Base-by-base conservation (phyloP, 331 rosid species). In the Rosa hybrid region DNA sequence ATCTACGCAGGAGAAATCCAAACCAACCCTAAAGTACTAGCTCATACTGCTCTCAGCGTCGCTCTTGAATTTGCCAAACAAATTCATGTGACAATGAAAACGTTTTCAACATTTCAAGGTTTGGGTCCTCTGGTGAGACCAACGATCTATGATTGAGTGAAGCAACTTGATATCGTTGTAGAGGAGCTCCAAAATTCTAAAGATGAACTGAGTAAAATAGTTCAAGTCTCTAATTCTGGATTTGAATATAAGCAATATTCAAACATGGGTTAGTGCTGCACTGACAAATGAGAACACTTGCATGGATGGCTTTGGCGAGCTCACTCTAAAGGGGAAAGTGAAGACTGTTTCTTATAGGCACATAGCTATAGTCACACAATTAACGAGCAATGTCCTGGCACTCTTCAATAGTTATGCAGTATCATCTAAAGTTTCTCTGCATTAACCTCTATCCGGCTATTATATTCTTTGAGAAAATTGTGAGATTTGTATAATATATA, bases 211-310 rank as follows among this genome's bases (percentile, higher is more conserved):
- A 53, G 56, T 23, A 6, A 3, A 6, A 59, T 62, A 7, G 45
- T 67, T 46, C 50, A 46, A 10, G 50, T 46, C 25, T 72, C 45
- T 38, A 54, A 16, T 87, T 84, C 48, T 62, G 46, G 69, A 13
- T 44, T 68, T 46, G 49, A 51, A 51, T 50, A 84, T 84, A 27
- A 80, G 83, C 46, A 77, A 87, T 17, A 82, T 87, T 34, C 80
- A 84, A 68, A 87, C 88, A 5, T 84, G 88, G 86, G 86, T 79
- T 30, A 86, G 90, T 64, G 83, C 84, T 34, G 86, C 87, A 17
- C 21, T 86, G 23, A 86, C 90, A 1, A 77, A 81, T 14, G 87
- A 79, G 27, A 79, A 65, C 21, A 84, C 90, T 3, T 86, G 90
- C 62, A 71, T 79, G 82, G 87, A 83, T 3, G 90, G 81, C 4